A percentile compares a stretch with the other conserved stretches of the same genome.
These are phyloP conservation scores for Trichoderma pleuroti DNA, from an alignment of 2,329 filamentous ascomycete species.

Conservation along the genomic window DNA sequence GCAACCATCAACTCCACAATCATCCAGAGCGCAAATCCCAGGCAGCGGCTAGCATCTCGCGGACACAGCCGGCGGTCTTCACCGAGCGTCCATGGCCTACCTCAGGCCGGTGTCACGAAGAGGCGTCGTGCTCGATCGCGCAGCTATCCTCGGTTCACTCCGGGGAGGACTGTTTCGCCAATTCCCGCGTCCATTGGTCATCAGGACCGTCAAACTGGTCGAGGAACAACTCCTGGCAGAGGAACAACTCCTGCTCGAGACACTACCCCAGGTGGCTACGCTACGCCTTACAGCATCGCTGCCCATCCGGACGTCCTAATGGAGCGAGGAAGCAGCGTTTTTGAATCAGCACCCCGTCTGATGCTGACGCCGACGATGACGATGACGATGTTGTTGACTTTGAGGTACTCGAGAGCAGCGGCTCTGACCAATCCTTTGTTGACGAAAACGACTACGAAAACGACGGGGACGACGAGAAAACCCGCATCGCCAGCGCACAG, in stretches of 20 bases:
- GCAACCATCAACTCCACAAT: constrained; percentile 43
- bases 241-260: constrained; percentile 46
- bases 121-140: constrained; percentile 59
- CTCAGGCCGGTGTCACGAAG: constrained; percentile 39
- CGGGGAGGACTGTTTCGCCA: constrained; percentile 51
- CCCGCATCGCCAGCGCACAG: constrained; percentile 28
- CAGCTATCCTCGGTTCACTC: constrained; percentile 50
- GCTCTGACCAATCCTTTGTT: constrained; percentile 34
- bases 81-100: constrained; percentile 27
- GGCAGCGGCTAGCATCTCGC: constrained; percentile 47
- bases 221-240: constrained; percentile 44
- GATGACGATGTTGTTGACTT: constrained; percentile 34
- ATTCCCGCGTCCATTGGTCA: constrained; percentile 40
- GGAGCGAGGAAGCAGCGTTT: constrained; percentile 29
- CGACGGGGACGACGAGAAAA: constrained; percentile 24
- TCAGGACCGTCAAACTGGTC: constrained; percentile 30
- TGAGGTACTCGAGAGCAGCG: constrained; percentile 36
- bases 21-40: constrained; percentile 33
- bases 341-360: constrained; percentile 30
- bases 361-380: constrained; percentile 37
- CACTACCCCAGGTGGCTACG: constrained; percentile 61
- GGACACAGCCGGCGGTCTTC: constrained; percentile 35
- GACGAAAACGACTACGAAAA: constrained; percentile 26
- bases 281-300: constrained; percentile 68
- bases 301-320: constrained; percentile 42